Conservation (phyloP, 2,329 filamentous ascomycete genomes). For the Calonectria pseudoreteaudii region DNA sequence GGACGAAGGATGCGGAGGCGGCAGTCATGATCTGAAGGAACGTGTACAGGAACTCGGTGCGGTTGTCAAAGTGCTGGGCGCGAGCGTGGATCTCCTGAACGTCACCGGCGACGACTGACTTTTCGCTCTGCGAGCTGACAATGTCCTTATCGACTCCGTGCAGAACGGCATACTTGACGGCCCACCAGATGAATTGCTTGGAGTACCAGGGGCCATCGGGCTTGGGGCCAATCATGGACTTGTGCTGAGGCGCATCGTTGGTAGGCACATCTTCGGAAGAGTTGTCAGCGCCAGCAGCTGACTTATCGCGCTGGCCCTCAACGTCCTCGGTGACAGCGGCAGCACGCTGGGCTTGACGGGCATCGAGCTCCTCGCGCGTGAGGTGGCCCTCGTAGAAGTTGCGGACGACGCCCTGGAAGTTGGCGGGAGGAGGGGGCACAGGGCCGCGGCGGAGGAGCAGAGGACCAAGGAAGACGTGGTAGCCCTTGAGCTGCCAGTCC, state of each 20-base stretch:
- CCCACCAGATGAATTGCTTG: slow-evolving; percentile 57
- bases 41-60: slow-evolving; percentile 70
- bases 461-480: slow-evolving; percentile 65
- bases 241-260: slow-evolving; percentile 47
- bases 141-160: slow-evolving; percentile 60
- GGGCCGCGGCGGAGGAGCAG: slow-evolving; percentile 59
- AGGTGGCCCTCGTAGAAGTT: slow-evolving; percentile 69
- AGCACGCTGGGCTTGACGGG: slow-evolving; percentile 47
- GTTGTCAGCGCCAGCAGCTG: slow-evolving; percentile 18
- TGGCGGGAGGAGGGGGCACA: slow-evolving; percentile 55
- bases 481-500: slow-evolving; percentile 70
- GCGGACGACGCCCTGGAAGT: slow-evolving; percentile 56
- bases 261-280: slow-evolving; percentile 70
- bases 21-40: slow-evolving; percentile 72
- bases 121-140: slow-evolving; percentile 50
- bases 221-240: slow-evolving; percentile 52
- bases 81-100: slow-evolving; percentile 67
- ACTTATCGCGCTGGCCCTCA: slow-evolving; percentile 46
- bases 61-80: slow-evolving; percentile 71
- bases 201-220: slow-evolving; percentile 58
- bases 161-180: slow-evolving; percentile 58
- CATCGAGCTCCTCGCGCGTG: slow-evolving; percentile 64
- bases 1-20: slow-evolving; percentile 71
- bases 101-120: slow-evolving; percentile 61
- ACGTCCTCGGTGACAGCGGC: slow-evolving; percentile 34